phyloP scores from a whole-genome alignment of 441 rosid genomes.

The Eruca vesicaria region DNA sequence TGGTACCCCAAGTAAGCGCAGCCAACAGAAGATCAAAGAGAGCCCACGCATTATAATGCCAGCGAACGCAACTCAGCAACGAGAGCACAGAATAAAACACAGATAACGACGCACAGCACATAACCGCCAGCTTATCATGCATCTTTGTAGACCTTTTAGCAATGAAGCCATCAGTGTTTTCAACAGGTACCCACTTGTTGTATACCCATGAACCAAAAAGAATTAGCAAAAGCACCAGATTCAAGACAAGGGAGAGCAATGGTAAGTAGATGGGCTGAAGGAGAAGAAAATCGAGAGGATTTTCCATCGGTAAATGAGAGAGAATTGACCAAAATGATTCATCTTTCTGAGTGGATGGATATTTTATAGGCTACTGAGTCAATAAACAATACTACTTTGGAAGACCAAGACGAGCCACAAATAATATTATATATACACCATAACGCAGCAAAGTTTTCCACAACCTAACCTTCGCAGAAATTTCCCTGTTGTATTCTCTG shows the following conservation, averaged over 20 bases:
- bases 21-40: conserved; percentile 56
- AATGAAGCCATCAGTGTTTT: conserved; percentile 26
- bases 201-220: conserved; percentile 46
- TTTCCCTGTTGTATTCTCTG: background rate
- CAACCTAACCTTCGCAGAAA: conserved; percentile 22
- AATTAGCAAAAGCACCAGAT: conserved; percentile 50
- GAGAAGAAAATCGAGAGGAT: conserved; percentile 37
- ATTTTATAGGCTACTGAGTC: conserved; percentile 24
- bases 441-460: background rate
- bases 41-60: conserved; percentile 59
- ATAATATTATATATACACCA: background rate
- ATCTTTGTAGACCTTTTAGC: conserved; percentile 30
- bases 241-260: conserved; percentile 50
- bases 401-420: conserved; percentile 14
- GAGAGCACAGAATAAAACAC: conserved; percentile 45
- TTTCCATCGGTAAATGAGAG: conserved; percentile 25
- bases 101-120: conserved; percentile 57
- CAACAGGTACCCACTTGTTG: conserved; percentile 32
- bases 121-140: conserved; percentile 41
- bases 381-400: conserved; percentile 25
- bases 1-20: conserved; percentile 63
- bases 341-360: background rate
- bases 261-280: conserved; percentile 46
- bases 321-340: conserved; percentile 10
- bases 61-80: conserved; percentile 46